Base-by-base conservation (phyloP, 257 asterid species). In the Petunia axillaris region DNA sequence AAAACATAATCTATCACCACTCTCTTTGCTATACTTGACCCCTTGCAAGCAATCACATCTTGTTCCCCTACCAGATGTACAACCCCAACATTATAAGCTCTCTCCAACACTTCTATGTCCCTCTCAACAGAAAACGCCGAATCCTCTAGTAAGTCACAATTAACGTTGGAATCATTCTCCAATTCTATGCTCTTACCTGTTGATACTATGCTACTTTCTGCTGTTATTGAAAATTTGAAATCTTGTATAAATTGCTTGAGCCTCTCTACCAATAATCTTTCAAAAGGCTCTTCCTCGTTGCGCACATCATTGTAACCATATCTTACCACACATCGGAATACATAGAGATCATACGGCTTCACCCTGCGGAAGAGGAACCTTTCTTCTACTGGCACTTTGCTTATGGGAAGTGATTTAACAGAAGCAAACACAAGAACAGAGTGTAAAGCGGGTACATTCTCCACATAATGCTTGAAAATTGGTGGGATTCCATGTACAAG, bases 401-500 rank as follows among this genome's bases (percentile, higher is more conserved):
- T 88, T 5, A 87, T 87, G 0, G 90, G 91, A 9, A 92, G 79
- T 0, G 89, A 89, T 44, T 90, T 92, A 79, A 92, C 79, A 9
- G 95, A 89, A 0, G 87, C 95, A 5, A 92, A 89, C 4, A 92
- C 85, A 1, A 92, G 79, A 2, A 88, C 86, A 0, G 91, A 85
- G 80, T 90, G 93, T 7, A 92, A 81, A 1, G 85, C 92, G 0
- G 91, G 93, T 0, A 90, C 92, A 7, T 89, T 90, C 1, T 74
- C 87, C 2, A 89, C 87, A 0, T 89, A 91, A 60, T 90, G 97
- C 81, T 77, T 80, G 90, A 91, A 90, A 10, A 91, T 90, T 0
- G 92, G 94, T 1, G 94, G 94, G 16, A 92, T 92, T 2, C 95
- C 97, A 1, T 90, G 93, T 0, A 90, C 95, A 5, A 92, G 85